Conservation (phyloP, 2,329 filamentous ascomycete species). For the Talaromyces amestolkiae region DNA sequence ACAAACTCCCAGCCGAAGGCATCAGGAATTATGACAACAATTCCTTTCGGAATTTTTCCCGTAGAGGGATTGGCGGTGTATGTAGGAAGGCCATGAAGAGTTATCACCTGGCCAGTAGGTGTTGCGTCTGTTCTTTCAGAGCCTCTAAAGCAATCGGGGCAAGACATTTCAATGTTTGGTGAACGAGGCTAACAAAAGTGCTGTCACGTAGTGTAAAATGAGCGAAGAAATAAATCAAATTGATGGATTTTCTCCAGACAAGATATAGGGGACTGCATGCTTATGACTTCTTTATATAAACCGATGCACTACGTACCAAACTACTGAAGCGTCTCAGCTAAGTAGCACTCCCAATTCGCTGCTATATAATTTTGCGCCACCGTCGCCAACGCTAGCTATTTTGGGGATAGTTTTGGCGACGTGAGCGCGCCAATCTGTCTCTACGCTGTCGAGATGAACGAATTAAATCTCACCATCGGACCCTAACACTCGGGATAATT, state of each 20-base stretch:
- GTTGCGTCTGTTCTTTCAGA: not conserved
- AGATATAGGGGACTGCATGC: not conserved
- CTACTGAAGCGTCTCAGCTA: not conserved
- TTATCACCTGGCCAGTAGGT: not conserved
- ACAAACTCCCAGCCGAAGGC: conserved; percentile 56
- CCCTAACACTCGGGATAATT: no score
- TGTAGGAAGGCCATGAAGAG: not conserved
- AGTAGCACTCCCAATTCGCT: not conserved
- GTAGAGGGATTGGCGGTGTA: not conserved
- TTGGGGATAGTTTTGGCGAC: not conserved
- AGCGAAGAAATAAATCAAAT: not conserved
- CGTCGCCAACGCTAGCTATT: not conserved
- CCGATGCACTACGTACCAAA: not conserved
- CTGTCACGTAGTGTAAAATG: not conserved
- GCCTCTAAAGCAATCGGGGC: not conserved
- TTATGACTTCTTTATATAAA: not conserved
- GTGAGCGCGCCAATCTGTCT: not conserved
- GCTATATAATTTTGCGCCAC: not conserved
- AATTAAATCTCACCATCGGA: no score
- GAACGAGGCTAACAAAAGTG: not conserved
- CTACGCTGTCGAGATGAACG: no score
- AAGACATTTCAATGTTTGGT: not conserved
- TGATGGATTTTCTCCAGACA: not conserved
- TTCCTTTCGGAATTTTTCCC: conserved; percentile 39
- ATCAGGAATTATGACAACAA: conserved; percentile 56